phyloP scores from a whole-genome alignment of 2,329 filamentous ascomycete species.

The Beauveria pseudobassiana region DNA sequence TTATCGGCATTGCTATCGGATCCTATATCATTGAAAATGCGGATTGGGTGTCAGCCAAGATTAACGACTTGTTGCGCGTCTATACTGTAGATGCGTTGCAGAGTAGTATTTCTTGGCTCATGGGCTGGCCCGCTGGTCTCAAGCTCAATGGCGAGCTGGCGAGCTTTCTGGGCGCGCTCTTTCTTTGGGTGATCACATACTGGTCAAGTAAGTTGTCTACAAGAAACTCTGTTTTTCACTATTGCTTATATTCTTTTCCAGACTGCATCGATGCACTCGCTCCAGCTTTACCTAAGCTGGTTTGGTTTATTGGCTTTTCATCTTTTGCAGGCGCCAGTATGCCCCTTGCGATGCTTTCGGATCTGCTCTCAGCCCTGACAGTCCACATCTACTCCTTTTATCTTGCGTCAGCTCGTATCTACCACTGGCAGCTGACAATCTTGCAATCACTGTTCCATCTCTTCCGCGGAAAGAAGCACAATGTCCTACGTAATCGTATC shows the following conservation, averaged over 20 bases:
- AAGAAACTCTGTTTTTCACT: no score
- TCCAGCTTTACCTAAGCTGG: constrained; percentile 74
- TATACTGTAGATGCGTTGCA: constrained; percentile 88
- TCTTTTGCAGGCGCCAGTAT: constrained; percentile 94
- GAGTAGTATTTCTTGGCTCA: constrained; percentile 87
- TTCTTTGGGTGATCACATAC: constrained; percentile 97
- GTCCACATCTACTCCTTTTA: constrained; percentile 98
- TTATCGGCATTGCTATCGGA: constrained; percentile 92
- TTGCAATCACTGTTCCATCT: constrained; percentile 97
- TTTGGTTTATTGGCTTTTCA: constrained; percentile 89
- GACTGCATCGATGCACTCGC: constrained; percentile 70
- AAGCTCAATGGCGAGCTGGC: constrained; percentile 94
- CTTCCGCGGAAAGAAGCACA: constrained; percentile 96
- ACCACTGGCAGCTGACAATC: constrained; percentile 97
- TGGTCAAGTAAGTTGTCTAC: constrained; percentile 65
- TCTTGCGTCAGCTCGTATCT: constrained; percentile 91
- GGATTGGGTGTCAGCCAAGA: constrained; percentile 70
- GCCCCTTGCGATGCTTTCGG: constrained; percentile 92
- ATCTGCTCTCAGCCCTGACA: constrained; percentile 83
- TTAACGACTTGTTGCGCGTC: constrained; percentile 64
- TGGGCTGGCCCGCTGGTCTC: constrained; percentile 88
- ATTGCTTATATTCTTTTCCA: constrained; percentile 20
- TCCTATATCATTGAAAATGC: constrained; percentile 97
- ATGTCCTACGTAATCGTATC: constrained; percentile 92
- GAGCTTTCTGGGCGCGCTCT: constrained; percentile 88